Evolutionary conservation across 2,329 filamentous ascomycete species (phyloP).

Genomic region (Parastagonospora avenae): DNA sequence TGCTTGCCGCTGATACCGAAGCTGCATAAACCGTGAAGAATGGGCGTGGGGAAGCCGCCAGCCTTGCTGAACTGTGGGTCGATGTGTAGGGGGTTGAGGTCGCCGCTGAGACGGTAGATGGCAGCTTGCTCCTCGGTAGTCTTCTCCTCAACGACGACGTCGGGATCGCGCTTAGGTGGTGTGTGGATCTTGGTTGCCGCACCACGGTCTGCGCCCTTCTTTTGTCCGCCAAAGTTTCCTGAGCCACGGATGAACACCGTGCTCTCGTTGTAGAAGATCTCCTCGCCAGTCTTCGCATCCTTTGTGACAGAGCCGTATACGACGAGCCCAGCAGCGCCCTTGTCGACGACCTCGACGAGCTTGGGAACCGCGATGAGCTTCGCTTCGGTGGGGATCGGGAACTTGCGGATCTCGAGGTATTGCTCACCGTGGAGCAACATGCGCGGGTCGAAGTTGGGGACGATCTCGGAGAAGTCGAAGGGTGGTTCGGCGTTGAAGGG

Average conservation of each 20-base stretch:
- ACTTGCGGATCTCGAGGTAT: conserved; percentile 92
- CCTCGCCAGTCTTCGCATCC: conserved; percentile 82
- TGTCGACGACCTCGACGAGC: conserved; percentile 94
- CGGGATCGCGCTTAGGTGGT: conserved; percentile 76
- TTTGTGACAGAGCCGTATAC: conserved; percentile 81
- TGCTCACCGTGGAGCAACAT: conserved; percentile 99
- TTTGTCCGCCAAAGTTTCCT: conserved; percentile 85
- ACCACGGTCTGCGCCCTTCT: conserved; percentile 78
- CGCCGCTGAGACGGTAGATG: conserved; percentile 89
- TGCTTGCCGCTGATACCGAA: conserved; percentile 93
- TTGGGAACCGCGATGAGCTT: conserved; percentile 76
- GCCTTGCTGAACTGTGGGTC: conserved; percentile 94
- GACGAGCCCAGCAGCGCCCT: conserved; percentile 85
- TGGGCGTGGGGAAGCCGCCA: conserved; percentile 91
- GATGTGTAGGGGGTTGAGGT: conserved; percentile 95
- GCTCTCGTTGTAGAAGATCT: conserved; percentile 95
- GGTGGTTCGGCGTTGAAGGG: conserved; percentile 83
- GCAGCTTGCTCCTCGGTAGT: conserved; percentile 92
- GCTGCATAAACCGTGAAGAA: conserved; percentile 95
- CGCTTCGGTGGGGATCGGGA: conserved; percentile 84
- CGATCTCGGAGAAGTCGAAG: conserved; percentile 79
- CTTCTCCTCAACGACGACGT: conserved; percentile 81
- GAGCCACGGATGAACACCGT: conserved; percentile 91
- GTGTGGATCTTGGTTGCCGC: conserved; percentile 79
- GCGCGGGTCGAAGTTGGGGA: conserved; percentile 97